Percentiles rank a stretch among this genome's conserved stretches.
Evolutionary conservation across 129 eudicot species (phyloP).

Genomic region (Gnaphalium uliginosum): DNA sequence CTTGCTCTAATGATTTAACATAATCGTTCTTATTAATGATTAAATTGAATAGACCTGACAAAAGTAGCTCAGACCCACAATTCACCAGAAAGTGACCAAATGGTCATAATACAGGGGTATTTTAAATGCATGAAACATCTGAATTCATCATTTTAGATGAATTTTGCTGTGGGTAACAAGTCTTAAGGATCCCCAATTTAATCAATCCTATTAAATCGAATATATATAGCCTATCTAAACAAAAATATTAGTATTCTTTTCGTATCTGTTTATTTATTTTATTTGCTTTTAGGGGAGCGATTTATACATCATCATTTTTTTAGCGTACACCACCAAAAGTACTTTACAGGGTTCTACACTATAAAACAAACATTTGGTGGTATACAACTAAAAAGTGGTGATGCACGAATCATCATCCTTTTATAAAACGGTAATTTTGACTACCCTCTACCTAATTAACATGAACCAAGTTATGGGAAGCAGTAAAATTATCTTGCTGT

Average conservation of each 20-base stretch:
- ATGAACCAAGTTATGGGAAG: neutral
- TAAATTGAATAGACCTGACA: conserved; percentile 1
- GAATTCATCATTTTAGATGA: neutral
- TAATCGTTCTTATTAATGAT: neutral
- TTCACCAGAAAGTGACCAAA: neutral
- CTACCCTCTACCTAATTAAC: neutral
- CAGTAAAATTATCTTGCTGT: neutral
- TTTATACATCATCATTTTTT: too few relatives aligned
- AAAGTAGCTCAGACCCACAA: neutral
- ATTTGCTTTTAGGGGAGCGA: too few relatives aligned
- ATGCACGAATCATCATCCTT: too few relatives aligned
- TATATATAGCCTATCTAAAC: neutral
- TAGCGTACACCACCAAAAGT: too few relatives aligned
- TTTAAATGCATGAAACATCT: neutral
- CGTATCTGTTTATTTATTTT: too few relatives aligned
- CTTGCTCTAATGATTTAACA: neutral
- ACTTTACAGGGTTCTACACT: too few relatives aligned
- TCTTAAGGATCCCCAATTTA: neutral
- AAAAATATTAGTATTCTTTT: neutral
- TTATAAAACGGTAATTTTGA: neutral
- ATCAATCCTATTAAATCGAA: neutral
- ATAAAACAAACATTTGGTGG: too few relatives aligned
- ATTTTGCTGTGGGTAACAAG: too few relatives aligned
- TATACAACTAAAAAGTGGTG: too few relatives aligned
- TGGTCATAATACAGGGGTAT: neutral